Percentiles rank a stretch among this genome's conserved stretches.
Conservation (phyloP, 352 stramenopile species). For the Pythium oligandrum region DNA sequence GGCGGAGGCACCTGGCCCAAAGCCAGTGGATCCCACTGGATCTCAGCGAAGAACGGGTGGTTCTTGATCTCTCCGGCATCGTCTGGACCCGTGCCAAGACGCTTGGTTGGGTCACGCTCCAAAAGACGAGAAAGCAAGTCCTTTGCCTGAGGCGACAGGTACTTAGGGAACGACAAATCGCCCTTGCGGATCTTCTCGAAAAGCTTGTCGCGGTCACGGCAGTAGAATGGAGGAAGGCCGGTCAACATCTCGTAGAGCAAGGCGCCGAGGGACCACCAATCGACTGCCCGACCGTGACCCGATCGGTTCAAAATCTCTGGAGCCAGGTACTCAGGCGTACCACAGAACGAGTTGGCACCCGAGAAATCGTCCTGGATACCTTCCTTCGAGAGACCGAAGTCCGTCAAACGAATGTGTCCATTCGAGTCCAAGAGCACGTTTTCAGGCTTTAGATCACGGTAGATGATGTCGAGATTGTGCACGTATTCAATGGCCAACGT, state of each 20-base stretch:
- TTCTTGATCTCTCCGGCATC: slow-evolving; percentile 80
- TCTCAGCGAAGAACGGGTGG: slow-evolving; percentile 77
- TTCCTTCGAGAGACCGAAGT: slow-evolving; percentile 95
- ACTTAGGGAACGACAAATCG: slow-evolving; percentile 94
- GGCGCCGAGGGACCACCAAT: slow-evolving; percentile 96
- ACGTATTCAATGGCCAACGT: slow-evolving; percentile 94
- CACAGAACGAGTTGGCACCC: slow-evolving; percentile 96
- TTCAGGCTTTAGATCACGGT: slow-evolving; percentile 97
- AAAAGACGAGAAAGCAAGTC: slow-evolving; percentile 90
- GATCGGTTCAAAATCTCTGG: slow-evolving; percentile 97
- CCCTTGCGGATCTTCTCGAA: slow-evolving; percentile 98
- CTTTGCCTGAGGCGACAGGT: slow-evolving; percentile 83
- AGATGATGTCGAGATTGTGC: slow-evolving; percentile 94
- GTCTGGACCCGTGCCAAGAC: slow-evolving; percentile 90
- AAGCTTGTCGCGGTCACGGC: slow-evolving; percentile 92
- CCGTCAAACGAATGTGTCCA: slow-evolving; percentile 96
- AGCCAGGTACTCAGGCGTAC: slow-evolving; percentile 98
- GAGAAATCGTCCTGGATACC: slow-evolving; percentile 89
- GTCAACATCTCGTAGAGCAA: slow-evolving; percentile 86
- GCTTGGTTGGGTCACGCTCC: slow-evolving; percentile 90
- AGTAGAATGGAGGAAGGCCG: slow-evolving; percentile 91
- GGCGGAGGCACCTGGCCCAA: slow-evolving; percentile 73
- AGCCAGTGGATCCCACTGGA: slow-evolving; percentile 68
- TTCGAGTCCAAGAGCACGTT: slow-evolving; percentile 96
- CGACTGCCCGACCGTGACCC: slow-evolving; percentile 95